Evolutionary conservation across 768 basidiomycete genomes (phyloP).

Genomic region (Trametes cingulata): DNA sequence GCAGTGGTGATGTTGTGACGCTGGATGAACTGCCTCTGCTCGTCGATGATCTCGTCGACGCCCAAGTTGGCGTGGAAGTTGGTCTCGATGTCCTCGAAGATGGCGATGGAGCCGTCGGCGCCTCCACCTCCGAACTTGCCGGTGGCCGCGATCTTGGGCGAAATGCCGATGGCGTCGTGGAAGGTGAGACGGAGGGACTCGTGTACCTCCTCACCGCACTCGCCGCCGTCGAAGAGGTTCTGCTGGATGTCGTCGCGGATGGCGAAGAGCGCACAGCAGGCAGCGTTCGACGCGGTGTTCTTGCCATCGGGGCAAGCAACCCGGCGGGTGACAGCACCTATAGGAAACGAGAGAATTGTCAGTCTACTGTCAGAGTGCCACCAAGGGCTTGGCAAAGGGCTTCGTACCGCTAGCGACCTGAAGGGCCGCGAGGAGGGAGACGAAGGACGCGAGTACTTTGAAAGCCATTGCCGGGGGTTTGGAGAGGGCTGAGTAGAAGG

Average conservation of each 20-base stretch:
- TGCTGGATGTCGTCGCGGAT: conserved; percentile 12
- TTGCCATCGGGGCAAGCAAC: conserved; percentile 8
- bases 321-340: conserved; percentile 10
- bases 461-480: conserved; percentile 9
- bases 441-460: conserved; percentile 13
- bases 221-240: conserved; percentile 17
- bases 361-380: neutral
- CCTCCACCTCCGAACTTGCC: conserved; percentile 15
- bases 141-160: neutral
- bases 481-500: neutral
- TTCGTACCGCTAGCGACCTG: conserved; percentile 22
- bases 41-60: conserved; percentile 18
- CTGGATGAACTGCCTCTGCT: conserved; percentile 9
- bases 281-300: conserved; percentile 4
- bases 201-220: conserved; percentile 18
- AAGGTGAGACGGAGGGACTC: conserved; percentile 18
- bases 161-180: conserved; percentile 20
- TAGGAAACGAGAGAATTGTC: neutral
- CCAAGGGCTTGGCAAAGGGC: neutral
- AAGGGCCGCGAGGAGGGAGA: conserved; percentile 12
- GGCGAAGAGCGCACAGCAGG: conserved; percentile 15
- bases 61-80: conserved; percentile 16
- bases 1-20: conserved; percentile 16
- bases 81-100: conserved; percentile 18
- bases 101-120: conserved; percentile 13